Base-by-base conservation (phyloP, 306 rosid species). In the Dalbergia cultrata region DNA sequence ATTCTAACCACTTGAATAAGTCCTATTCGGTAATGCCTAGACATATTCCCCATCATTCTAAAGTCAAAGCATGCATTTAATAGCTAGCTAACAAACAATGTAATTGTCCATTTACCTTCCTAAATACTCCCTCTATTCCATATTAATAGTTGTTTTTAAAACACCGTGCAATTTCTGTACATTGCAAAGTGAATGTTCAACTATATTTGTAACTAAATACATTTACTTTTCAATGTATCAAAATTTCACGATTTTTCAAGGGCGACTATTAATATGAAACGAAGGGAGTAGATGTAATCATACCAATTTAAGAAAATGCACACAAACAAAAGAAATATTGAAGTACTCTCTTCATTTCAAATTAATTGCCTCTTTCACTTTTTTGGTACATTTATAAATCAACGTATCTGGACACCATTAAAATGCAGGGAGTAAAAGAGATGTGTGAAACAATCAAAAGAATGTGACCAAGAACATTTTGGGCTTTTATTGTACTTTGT, bases 11-110 rank as follows among this genome's bases (percentile, higher is more conserved):
- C 77, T 89, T 84, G 95, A 76, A 93, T 91, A 67, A 91, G 96
- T 77, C 98, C 99, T 67, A 90, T 97, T 16, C 90, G 97, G 75
- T 84, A 95, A 89, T 91, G 98, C 78, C 98, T 88, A 52, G 99
- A 98, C 82, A 91, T 91, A 80, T 93, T 97, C 70, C 99, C 99
- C 94, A 92, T 93, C 99, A 95, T 95, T 87, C 99, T 98, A 76
- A 95, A 95, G 87, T 95, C 97, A 86, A 93, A 95, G 85, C 93
- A 93, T 44, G 94, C 97, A 80, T 1, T 26, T 26, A 26, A 26
- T 26, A 1, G 2, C 3, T 26, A 26, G 31, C 31, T 26, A 26
- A 26, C 31, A 26, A 3, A 21, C 1, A 95, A 93, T 66, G 90
- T 79, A 91, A 22, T 1, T 22, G 26, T 22, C 26, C 26, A 22